Evolutionary conservation across 805 yeast genomes (phyloP).

Genomic region (Pachysolen tannophilus): DNA sequence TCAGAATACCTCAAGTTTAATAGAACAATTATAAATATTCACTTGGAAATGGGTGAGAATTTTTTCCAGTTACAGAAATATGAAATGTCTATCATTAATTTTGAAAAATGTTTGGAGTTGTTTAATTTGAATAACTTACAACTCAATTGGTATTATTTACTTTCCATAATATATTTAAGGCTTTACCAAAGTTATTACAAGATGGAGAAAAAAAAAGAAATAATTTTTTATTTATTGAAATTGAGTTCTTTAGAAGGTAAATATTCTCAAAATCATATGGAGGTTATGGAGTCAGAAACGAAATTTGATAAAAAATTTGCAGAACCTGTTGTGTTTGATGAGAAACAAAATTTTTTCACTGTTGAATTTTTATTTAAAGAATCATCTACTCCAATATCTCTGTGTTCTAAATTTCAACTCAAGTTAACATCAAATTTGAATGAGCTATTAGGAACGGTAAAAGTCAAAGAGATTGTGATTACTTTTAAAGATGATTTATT

Average conservation of each 20-base stretch:
- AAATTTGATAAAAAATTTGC: no score
- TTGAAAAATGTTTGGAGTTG: slow-evolving; percentile 11
- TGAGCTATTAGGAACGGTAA: slow-evolving; percentile 11
- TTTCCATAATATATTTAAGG: no score
- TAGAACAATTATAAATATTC: slow-evolving; percentile 33
- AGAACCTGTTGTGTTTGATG: slow-evolving; percentile 5
- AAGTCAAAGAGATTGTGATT: slow-evolving; percentile 14
- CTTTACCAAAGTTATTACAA: slow-evolving; percentile 30
- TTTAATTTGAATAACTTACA: not conserved
- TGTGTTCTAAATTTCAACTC: slow-evolving; percentile 23
- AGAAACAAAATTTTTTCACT: slow-evolving; percentile 14
- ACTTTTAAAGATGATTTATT: slow-evolving; percentile 13
- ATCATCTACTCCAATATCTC: slow-evolving; percentile 13
- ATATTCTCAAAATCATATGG: slow-evolving; percentile 8
- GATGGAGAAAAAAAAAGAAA: slow-evolving; percentile 23
- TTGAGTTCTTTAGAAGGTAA: slow-evolving; percentile 23
- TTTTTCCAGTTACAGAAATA: slow-evolving; percentile 24
- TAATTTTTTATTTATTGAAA: slow-evolving; percentile 25
- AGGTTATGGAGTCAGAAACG: slow-evolving; percentile 2
- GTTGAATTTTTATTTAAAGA: slow-evolving; percentile 14
- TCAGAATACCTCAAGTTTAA: slow-evolving; percentile 27
- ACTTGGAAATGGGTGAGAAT: slow-evolving; percentile 46
- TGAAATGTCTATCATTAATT: slow-evolving; percentile 34
- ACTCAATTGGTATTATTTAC: no score
- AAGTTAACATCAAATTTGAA: slow-evolving; percentile 20